These are phyloP conservation scores for Phallus indusiatus DNA, from an alignment of 768 basidiomycete species.

Conservation along the genomic window DNA sequence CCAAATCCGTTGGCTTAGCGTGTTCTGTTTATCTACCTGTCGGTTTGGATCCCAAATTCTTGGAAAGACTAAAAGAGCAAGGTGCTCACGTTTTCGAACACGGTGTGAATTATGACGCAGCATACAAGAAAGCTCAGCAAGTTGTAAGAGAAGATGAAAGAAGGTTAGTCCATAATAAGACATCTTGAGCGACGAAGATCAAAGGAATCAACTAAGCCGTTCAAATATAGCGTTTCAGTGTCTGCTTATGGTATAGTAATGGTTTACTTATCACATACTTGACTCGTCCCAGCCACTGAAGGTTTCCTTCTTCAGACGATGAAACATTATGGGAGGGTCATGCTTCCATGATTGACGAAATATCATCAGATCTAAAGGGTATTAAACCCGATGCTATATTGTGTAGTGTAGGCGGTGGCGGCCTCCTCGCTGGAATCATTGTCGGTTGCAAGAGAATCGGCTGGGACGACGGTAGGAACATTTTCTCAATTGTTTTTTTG, in stretches of 20 bases:
- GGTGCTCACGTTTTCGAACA: conserved; percentile 49
- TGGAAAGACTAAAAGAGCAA: conserved; percentile 35
- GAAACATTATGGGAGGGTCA: conserved; percentile 67
- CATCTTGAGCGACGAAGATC: too few relatives aligned
- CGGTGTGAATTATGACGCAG: conserved; percentile 51
- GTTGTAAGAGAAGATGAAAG: conserved; percentile 35
- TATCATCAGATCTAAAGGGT: conserved; percentile 39
- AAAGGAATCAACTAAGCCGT: background rate
- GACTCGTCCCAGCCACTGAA: background rate
- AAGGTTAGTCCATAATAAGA: conserved; percentile 37
- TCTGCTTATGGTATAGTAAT: conserved; percentile 41
- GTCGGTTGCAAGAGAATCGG: conserved; percentile 51
- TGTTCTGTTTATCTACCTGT: conserved; percentile 65
- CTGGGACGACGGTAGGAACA: conserved; percentile 57
- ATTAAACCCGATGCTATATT: conserved; percentile 60
- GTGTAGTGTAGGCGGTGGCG: conserved; percentile 71
- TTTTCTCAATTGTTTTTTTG: background rate
- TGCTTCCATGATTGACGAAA: conserved; percentile 62
- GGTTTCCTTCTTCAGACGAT: conserved; percentile 31
- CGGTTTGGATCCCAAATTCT: conserved; percentile 26
- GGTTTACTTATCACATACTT: background rate
- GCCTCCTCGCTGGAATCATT: conserved; percentile 61
- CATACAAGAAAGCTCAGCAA: conserved; percentile 40
- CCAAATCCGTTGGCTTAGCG: conserved; percentile 40
- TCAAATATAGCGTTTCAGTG: conserved; percentile 43